A percentile compares a stretch with the other conserved stretches of the same genome.
phyloP scores from a whole-genome alignment of 2,329 filamentous ascomycete species.

The Botrytis medusae region DNA sequence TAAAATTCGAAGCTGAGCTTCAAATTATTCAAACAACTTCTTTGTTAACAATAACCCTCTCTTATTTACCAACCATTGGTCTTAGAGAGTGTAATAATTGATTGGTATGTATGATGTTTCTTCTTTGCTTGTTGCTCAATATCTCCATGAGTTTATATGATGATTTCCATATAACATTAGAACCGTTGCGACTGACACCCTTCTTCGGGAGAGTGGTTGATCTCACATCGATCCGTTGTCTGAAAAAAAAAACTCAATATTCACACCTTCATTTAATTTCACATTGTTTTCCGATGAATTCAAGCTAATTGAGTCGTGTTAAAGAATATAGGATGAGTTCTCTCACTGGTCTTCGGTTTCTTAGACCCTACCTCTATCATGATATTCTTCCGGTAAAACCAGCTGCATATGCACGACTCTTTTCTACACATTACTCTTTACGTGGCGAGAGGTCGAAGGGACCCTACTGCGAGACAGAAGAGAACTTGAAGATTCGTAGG shows the following conservation, averaged over 20 bases:
- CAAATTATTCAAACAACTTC: neutral
- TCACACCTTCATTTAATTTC: slow-evolving; percentile 13
- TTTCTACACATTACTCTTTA: slow-evolving; percentile 37
- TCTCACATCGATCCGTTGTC: slow-evolving; percentile 52
- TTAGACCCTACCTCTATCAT: slow-evolving; percentile 56
- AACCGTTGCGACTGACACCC: slow-evolving; percentile 60
- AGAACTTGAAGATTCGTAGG: neutral
- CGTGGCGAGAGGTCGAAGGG: neutral
- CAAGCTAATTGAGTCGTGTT: slow-evolving; percentile 23
- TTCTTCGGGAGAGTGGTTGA: slow-evolving; percentile 48
- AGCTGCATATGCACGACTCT: slow-evolving; percentile 51
- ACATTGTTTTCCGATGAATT: slow-evolving; percentile 22
- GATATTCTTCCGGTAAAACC: slow-evolving; percentile 29
- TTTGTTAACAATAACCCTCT: slow-evolving; percentile 12
- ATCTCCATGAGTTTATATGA: slow-evolving; percentile 42
- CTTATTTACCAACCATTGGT: neutral
- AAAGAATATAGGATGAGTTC: slow-evolving; percentile 46
- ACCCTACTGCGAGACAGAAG: neutral
- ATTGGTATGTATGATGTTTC: neutral
- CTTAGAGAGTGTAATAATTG: neutral
- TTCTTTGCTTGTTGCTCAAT: neutral
- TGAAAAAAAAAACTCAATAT: slow-evolving; percentile 36
- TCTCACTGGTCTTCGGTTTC: slow-evolving; percentile 48
- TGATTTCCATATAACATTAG: slow-evolving; percentile 53
- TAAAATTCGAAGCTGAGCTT: slow-evolving; percentile 10